Evolutionary conservation across 805 yeast genomes (phyloP).

Genomic region (Yamadazyma kitorensis): DNA sequence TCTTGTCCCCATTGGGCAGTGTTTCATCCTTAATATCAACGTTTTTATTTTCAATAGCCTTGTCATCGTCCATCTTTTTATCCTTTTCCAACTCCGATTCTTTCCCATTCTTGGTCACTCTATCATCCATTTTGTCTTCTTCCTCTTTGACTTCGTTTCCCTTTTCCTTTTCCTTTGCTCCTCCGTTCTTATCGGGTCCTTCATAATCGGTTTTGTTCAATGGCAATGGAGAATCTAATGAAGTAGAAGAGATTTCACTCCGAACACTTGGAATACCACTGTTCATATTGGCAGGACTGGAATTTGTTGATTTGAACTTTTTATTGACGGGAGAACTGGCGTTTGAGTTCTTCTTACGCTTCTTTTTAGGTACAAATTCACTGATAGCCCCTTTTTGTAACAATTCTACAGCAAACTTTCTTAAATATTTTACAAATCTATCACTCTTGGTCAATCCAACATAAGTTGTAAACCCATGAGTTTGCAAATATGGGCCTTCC

Average conservation of each 20-base stretch:
- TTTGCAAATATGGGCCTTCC: conserved; percentile 39
- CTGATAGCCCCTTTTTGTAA: conserved; percentile 34
- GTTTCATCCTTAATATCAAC: too few species aligned
- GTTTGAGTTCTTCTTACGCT: conserved; percentile 6
- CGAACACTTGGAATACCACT: conserved; percentile 1
- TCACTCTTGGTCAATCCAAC: conserved; percentile 40
- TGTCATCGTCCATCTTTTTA: too few species aligned
- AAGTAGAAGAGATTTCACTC: conserved; percentile 2
- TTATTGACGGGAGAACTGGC: conserved; percentile 14
- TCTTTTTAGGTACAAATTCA: conserved; percentile 19
- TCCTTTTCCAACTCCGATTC: too few species aligned
- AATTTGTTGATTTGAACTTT: conserved; percentile 9
- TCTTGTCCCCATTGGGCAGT: background rate
- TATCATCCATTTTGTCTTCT: too few species aligned
- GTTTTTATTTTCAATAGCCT: too few species aligned
- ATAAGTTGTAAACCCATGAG: conserved; percentile 39
- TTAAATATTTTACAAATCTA: conserved; percentile 33
- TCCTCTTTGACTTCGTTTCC: too few species aligned
- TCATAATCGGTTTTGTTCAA: conserved; percentile 2
- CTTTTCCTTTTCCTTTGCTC: too few species aligned
- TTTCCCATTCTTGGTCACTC: too few species aligned
- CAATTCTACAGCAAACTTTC: conserved; percentile 32
- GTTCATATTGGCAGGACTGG: conserved; percentile 1
- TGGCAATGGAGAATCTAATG: conserved; percentile 5
- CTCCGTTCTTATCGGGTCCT: too few species aligned